phyloP scores from a whole-genome alignment of 169 alveolate genomes.

The Eimeria necatrix region DNA sequence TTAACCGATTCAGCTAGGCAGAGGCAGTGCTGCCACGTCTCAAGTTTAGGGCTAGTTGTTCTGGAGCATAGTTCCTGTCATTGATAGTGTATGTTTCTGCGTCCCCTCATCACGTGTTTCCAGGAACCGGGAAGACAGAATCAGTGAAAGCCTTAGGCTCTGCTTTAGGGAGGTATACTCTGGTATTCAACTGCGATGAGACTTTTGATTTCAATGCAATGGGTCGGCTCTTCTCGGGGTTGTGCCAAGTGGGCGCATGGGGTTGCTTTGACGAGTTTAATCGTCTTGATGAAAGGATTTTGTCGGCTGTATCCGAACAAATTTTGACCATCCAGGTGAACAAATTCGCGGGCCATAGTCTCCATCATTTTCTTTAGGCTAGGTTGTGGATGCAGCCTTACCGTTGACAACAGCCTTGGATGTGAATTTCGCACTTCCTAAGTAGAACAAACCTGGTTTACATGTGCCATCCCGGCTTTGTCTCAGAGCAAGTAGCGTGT shows the following conservation, averaged over 20 bases:
- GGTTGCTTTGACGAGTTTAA: conserved; percentile 99
- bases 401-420: no score
- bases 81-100: neutral
- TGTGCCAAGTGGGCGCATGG: conserved; percentile 98
- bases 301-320: conserved; percentile 95
- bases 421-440: no score
- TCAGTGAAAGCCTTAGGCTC: conserved; percentile 98
- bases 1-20: neutral
- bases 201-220: conserved; percentile 98
- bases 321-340: conserved; percentile 90
- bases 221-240: conserved; percentile 97
- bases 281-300: conserved; percentile 95
- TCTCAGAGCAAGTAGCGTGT: no score
- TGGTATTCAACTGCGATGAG: conserved; percentile 99
- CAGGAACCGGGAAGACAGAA: conserved; percentile 99
- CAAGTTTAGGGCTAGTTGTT: neutral
- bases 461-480: no score
- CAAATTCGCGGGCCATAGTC: neutral
- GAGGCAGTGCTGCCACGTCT: neutral
- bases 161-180: conserved; percentile 96
- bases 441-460: no score
- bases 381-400: no score
- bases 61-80: no score
- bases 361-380: neutral
- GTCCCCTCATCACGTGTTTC: neutral